Base-by-base conservation (phyloP, 2,329 filamentous ascomycete genomes). In the Hypoxylon rubiginosum region DNA sequence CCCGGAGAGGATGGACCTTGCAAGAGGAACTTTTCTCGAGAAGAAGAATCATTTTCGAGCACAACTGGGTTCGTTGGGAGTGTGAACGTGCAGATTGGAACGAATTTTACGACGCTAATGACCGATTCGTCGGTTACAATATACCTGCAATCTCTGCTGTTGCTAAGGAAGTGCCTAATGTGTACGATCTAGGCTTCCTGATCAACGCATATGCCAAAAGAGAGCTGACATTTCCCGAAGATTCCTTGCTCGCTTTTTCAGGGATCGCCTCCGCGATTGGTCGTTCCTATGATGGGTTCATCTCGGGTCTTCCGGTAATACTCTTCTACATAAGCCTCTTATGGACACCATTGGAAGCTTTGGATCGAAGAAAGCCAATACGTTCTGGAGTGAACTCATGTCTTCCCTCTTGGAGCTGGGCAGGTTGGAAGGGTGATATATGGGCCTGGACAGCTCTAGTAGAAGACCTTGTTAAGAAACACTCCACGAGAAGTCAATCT, bases 201-300 rank as follows among this genome's bases (percentile, higher is more conserved):
- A 45, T 45, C n/a, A 21, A 1, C 2, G 19, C 7, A 8, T 45
- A 45, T 11, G 21, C 21, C 41, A 21, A 3, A 2, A 45, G 3
- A 11, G 41, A 45, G n/a, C 6, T 45, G 17, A 45, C 41, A 45
- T 45, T 45, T 45, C 41, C 41, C 19, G 41, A 45, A 21, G 41
- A 45, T 45, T 4, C n/a, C n/a, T 21, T 45, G 10, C 9, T 45
- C 13, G 41, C 41, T 2, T 45, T 45, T 45, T 19, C 41, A 1
- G 41, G 41, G n/a, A 45, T 45, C 17, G n/a, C n/a, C 11, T 45
- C 41, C 4, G 41, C 7, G 3, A n/a, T 45, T 45, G 9, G 41
- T 45, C n/a, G 19, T 21, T 9, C 41, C 41, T 45, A 45, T 8
- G 6, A 21, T 21, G 41, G 41, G 1, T 21, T 45, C 19, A 21